Percentiles rank a stretch among this genome's conserved stretches.
phyloP scores from a whole-genome alignment of 495 filamentous ascomycete species.

The Penicillium coprophilum region DNA sequence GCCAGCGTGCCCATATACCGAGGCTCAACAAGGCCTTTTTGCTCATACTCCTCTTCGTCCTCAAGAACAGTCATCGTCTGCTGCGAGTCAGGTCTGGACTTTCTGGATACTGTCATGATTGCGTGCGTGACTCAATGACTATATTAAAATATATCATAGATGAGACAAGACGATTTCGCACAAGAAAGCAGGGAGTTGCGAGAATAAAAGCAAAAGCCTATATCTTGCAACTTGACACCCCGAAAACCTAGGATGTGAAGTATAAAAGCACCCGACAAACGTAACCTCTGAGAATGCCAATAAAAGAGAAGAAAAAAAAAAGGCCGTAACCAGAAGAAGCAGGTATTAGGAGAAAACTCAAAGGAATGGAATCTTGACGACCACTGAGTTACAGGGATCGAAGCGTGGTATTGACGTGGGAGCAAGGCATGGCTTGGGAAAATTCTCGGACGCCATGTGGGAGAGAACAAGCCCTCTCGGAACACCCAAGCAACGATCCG shows the following conservation, averaged over 20 bases:
- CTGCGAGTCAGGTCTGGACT: constrained; percentile 18
- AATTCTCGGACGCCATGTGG: constrained; percentile 24
- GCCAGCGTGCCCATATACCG: constrained; percentile 42
- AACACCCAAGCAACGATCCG: neutral
- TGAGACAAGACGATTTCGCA: neutral
- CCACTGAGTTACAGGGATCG: constrained; percentile 4
- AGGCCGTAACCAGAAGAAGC: constrained; percentile 18
- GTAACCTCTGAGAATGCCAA: neutral
- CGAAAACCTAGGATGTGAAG: constrained; percentile 1
- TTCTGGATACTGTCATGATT: constrained; percentile 12
- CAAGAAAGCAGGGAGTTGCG: neutral
- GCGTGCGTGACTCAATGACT: neutral
- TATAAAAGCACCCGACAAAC: neutral
- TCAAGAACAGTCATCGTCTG: constrained; percentile 13
- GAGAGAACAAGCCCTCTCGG: neutral
- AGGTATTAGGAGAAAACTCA: constrained; percentile 20
- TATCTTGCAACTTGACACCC: neutral
- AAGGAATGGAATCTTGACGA: neutral
- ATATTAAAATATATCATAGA: neutral
- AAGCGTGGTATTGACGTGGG: constrained; percentile 26
- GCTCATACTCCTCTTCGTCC: constrained; percentile 27
- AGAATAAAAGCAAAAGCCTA: neutral
- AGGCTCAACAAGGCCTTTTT: constrained; percentile 36
- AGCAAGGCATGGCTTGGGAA: constrained; percentile 25
- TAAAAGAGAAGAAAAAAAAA: neutral